Evolutionary conservation across 2,329 filamentous ascomycete genomes (phyloP), one percentile per base, ranked within the genome.

Genomic region (Akanthomyces muscarius): DNA sequence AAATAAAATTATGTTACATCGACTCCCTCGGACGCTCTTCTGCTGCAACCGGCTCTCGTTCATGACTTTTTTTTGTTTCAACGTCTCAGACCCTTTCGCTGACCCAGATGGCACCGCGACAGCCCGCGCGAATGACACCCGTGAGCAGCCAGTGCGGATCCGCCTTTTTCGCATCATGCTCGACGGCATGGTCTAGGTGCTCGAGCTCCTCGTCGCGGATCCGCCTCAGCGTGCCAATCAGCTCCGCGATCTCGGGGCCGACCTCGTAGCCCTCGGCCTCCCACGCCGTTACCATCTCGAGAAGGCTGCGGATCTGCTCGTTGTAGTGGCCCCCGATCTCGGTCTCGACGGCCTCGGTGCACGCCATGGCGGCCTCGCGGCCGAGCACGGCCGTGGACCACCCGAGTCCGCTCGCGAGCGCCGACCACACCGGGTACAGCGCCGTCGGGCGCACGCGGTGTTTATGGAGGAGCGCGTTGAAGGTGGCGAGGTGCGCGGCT

Each of bases 281-380:
- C 81, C 92, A 91, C 67, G 88, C 84, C 8, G 84, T 81, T 63
- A 91, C 85, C 89, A 96, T 97, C 66, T 89, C 88, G 45, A 98
- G 75, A 69, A 99, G 78, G 60, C 86, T 84, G 30, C 91, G 81
- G 48, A 99, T 92, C 78, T 99, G 95, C 67, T 87, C 87, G 73
- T 98, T 98, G 75, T 99, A 99, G 77, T 99, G 95, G 33, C 87
- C 87, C 2, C 95, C 95, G 66, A 99, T 99, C 80, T 98, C 95
- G 7, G 94, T 99, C 81, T 99, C 95, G 1, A 99, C 94, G 1
- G 95, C 95, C 77, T 99, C 95, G 0, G 95, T 98, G 74, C 95
- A 99, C 14, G 95, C 95, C 95, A 99, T 99, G 42, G 95, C 94
- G 2, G 94, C 93, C 77, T 98, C 92, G 55, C 92, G 86, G 0